phyloP scores from a whole-genome alignment of 305 asterid species.

The Striga hermonthica region DNA sequence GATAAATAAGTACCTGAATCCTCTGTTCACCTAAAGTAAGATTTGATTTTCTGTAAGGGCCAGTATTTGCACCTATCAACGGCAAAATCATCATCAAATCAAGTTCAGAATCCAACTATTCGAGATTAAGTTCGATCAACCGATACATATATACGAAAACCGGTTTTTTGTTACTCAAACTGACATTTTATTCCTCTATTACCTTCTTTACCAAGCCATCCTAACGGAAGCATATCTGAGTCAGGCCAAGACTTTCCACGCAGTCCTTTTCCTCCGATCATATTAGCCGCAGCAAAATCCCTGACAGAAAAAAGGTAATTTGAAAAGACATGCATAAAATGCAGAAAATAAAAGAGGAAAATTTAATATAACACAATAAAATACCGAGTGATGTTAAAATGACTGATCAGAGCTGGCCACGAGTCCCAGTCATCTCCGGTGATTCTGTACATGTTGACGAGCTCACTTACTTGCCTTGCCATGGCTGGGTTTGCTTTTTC shows the following conservation, averaged over 20 bases:
- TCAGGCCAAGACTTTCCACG: constrained; percentile 93
- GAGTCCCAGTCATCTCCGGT: constrained; percentile 97
- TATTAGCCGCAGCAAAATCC: constrained; percentile 64
- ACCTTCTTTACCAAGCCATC: constrained; percentile 80
- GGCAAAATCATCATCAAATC: constrained; percentile 16
- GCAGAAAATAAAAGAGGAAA: not conserved
- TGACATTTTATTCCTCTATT: not conserved
- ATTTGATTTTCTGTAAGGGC: constrained; percentile 68
- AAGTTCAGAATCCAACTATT: not conserved
- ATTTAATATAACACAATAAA: not conserved
- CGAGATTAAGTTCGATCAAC: no score
- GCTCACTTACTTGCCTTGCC: constrained; percentile 61
- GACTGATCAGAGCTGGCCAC: constrained; percentile 71
- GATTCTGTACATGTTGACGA: constrained; percentile 84
- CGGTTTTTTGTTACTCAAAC: not conserved
- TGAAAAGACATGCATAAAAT: not conserved
- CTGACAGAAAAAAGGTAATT: constrained; percentile 33
- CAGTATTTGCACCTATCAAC: constrained; percentile 54
- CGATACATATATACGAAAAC: not conserved
- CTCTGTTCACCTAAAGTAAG: constrained; percentile 68
- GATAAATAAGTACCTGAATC: constrained; percentile 53
- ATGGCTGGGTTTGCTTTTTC: constrained; percentile 60
- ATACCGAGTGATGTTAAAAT: constrained; percentile 74
- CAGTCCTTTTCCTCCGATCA: constrained; percentile 78
- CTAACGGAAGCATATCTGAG: constrained; percentile 93